Conservation (phyloP, 345 rosid genomes). For the Nephelium lappaceum region DNA sequence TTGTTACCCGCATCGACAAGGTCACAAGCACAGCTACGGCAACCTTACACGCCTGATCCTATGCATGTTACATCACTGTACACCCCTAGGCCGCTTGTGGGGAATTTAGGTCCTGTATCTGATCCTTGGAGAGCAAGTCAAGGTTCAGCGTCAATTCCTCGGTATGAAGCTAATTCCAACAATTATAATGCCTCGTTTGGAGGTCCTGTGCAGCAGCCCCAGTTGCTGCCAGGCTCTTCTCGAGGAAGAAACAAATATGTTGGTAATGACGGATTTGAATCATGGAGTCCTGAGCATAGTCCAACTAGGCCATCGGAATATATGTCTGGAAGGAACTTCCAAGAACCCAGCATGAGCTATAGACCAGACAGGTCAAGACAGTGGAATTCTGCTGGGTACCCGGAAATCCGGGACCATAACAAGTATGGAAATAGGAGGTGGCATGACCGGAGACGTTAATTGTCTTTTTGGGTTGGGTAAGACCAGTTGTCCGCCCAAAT, state of each 20-base stretch:
- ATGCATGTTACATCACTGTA: conserved; percentile 8
- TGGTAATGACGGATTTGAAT: conserved; percentile 58
- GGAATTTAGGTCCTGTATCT: conserved; percentile 29
- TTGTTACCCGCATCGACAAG: conserved; percentile 15
- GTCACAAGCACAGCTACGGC: conserved; percentile 27
- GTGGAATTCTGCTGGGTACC: conserved; percentile 41
- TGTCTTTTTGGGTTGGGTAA: not conserved
- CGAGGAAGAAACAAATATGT: conserved; percentile 42
- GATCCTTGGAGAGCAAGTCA: conserved; percentile 57
- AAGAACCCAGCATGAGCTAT: conserved; percentile 28
- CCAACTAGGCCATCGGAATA: conserved; percentile 49
- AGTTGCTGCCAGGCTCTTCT: conserved; percentile 34
- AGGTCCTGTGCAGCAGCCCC: conserved; percentile 39
- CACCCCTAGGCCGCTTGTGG: conserved; percentile 32
- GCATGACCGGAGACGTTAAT: conserved; percentile 42
- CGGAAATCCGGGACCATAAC: conserved; percentile 54
- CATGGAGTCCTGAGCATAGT: conserved; percentile 91
- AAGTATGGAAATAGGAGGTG: conserved; percentile 53
- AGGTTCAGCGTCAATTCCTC: conserved; percentile 40
- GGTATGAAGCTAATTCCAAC: conserved; percentile 41
- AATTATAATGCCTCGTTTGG: conserved; percentile 29
- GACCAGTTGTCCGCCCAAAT: not conserved
- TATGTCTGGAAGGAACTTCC: conserved; percentile 38
- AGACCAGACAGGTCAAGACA: conserved; percentile 50
- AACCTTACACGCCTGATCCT: conserved; percentile 22